phyloP scores from a whole-genome alignment of 495 filamentous ascomycete species.

The Penicillium mononematosum region DNA sequence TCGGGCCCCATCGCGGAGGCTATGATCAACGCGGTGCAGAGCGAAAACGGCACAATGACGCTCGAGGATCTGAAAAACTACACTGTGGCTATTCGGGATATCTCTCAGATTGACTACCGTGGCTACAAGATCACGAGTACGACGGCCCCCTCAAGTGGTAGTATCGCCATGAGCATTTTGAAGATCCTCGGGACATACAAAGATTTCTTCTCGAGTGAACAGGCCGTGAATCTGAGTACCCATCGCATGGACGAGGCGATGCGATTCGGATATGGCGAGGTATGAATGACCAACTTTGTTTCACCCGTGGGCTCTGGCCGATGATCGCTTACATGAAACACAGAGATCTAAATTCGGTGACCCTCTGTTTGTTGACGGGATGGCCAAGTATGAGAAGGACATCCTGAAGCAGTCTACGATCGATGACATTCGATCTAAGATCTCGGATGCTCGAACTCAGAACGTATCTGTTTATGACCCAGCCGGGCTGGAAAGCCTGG shows the following conservation, averaged over 20 bases:
- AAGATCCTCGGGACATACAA: constrained; percentile 77
- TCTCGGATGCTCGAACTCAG: constrained; percentile 66
- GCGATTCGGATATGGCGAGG: constrained; percentile 77
- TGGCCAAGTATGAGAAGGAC: constrained; percentile 60
- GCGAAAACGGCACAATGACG: constrained; percentile 76
- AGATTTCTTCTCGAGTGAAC: constrained; percentile 51
- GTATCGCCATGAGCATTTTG: constrained; percentile 67
- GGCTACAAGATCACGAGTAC: constrained; percentile 65
- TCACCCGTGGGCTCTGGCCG: background rate
- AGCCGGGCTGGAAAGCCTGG: constrained; percentile 55
- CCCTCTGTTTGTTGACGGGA: constrained; percentile 64
- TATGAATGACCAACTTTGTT: constrained; percentile 21
- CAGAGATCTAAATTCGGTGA: constrained; percentile 72
- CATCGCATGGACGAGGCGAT: constrained; percentile 86
- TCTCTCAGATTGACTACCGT: constrained; percentile 67
- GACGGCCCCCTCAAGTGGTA: constrained; percentile 71
- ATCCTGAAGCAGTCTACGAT: constrained; percentile 65
- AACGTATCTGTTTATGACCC: constrained; percentile 73
- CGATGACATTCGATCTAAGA: constrained; percentile 57
- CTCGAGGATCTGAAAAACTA: constrained; percentile 73
- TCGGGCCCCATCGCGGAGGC: constrained; percentile 68
- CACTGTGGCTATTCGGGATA: constrained; percentile 56
- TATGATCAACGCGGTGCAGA: constrained; percentile 64
- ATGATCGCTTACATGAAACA: constrained; percentile 3
- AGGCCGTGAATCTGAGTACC: constrained; percentile 58